Evolutionary conservation across 2,329 filamentous ascomycete species (phyloP).

Genomic region (Monilinia aucupariae): DNA sequence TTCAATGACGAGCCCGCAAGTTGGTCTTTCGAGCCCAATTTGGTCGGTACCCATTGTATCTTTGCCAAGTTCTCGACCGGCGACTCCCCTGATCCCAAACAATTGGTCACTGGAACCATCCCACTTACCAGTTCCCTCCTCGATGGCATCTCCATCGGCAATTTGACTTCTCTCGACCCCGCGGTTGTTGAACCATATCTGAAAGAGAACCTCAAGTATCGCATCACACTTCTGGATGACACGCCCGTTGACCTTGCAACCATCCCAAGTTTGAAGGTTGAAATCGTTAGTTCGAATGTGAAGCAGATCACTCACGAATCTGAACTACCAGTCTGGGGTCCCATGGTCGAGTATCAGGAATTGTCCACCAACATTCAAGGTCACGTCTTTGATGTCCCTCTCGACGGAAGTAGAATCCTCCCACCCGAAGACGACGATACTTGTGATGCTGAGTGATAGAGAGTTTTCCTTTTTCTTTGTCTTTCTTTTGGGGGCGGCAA

Average conservation of each 20-base stretch:
- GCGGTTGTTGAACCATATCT: constrained; percentile 30
- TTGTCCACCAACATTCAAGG: background rate
- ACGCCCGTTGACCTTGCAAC: constrained; percentile 21
- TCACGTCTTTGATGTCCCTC: no score
- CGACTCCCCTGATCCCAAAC: constrained; percentile 22
- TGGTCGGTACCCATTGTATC: constrained; percentile 34
- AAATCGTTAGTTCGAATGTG: constrained; percentile 24
- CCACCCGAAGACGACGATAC: no score
- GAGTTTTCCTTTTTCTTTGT: no score
- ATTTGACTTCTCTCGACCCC: constrained; percentile 33
- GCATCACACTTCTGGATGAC: constrained; percentile 25
- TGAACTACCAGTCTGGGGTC: constrained; percentile 12
- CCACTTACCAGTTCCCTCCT: constrained; percentile 42
- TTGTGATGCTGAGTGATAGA: no score
- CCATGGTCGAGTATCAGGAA: background rate
- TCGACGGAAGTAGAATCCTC: no score
- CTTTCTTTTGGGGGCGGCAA: no score
- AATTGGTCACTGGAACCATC: constrained; percentile 39
- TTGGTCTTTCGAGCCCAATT: constrained; percentile 31
- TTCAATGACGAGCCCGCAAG: constrained; percentile 23
- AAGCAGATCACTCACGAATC: constrained; percentile 2
- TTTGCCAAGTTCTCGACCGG: constrained; percentile 34
- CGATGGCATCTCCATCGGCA: constrained; percentile 27
- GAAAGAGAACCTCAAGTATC: constrained; percentile 28
- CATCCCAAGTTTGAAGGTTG: constrained; percentile 28